A percentile compares a stretch with the other conserved stretches of the same genome.
phyloP scores from a whole-genome alignment of 768 basidiomycete species.

The Tricholoma matsutake region DNA sequence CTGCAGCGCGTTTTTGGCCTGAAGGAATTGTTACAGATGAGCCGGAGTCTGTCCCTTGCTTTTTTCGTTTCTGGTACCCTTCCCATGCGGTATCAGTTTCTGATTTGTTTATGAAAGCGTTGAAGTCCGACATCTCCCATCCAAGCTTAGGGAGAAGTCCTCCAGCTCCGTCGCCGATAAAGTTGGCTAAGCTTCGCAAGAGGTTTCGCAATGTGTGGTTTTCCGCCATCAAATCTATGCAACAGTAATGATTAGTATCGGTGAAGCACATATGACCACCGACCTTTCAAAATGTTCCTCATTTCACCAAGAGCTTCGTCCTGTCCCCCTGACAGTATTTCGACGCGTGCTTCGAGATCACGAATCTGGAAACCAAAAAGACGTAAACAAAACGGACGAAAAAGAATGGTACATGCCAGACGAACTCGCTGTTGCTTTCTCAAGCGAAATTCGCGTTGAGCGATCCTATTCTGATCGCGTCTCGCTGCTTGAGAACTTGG shows the following conservation, averaged over 20 bases:
- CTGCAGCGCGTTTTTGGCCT: conserved; percentile 52
- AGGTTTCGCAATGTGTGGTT: conserved; percentile 82
- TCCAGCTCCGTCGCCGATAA: conserved; percentile 86
- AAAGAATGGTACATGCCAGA: conserved; percentile 5
- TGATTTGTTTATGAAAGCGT: conserved; percentile 75
- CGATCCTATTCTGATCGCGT: conserved; percentile 88
- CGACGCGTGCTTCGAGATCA: conserved; percentile 93
- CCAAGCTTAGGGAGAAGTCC: conserved; percentile 76
- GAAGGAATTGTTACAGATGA: conserved; percentile 9
- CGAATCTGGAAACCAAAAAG: conserved; percentile 62
- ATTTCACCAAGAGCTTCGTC: conserved; percentile 86
- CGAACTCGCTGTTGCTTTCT: conserved; percentile 84
- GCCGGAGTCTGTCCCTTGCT: conserved; percentile 25
- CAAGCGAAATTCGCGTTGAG: conserved; percentile 89
- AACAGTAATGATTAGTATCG: background rate
- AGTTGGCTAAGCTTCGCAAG: conserved; percentile 69
- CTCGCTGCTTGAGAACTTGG: conserved; percentile 82
- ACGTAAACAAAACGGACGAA: background rate
- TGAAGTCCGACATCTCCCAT: conserved; percentile 75
- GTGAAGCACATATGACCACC: conserved; percentile 12
- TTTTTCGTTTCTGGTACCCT: conserved; percentile 75
- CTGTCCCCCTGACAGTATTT: conserved; percentile 87
- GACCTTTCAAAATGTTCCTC: conserved; percentile 78
- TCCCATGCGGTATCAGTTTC: conserved; percentile 96
- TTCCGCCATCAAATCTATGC: conserved; percentile 80